Conservation (phyloP, 164 flowering plant genomes). For the Litsea cubeba region DNA sequence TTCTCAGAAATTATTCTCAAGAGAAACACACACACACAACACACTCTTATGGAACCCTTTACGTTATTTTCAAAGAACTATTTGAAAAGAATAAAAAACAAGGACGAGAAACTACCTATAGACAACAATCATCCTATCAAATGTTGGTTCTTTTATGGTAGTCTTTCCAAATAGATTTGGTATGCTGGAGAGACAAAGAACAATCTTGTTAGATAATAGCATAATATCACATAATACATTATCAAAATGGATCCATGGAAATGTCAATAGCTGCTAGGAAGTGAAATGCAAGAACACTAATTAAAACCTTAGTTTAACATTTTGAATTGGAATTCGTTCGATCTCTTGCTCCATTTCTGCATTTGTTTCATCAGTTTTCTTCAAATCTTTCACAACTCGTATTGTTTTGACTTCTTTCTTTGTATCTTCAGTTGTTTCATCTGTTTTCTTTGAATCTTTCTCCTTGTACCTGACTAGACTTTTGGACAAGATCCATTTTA, state of each 20-base stretch:
- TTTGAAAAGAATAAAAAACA: neutral
- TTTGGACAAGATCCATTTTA: conserved; percentile 40
- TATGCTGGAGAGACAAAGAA: conserved; percentile 36
- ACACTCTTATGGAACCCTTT: neutral
- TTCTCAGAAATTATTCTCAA: neutral
- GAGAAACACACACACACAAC: neutral
- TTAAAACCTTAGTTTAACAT: conserved; percentile 70
- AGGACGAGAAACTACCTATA: conserved; percentile 60
- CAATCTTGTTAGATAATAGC: neutral
- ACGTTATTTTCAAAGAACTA: neutral
- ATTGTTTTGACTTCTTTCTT: conserved; percentile 29
- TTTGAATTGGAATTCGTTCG: conserved; percentile 36
- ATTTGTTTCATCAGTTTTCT: conserved; percentile 59
- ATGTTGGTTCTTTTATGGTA: conserved; percentile 96
- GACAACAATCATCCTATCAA: conserved; percentile 88
- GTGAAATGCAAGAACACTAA: neutral
- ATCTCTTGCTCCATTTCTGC: conserved; percentile 43
- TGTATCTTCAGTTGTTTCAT: conserved; percentile 43
- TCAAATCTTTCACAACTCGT: conserved; percentile 39
- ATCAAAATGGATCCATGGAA: neutral
- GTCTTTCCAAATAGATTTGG: conserved; percentile 53
- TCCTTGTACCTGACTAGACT: conserved; percentile 28
- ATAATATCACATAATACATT: conserved; percentile 2
- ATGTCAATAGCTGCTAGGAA: neutral
- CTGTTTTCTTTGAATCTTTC: conserved; percentile 63